Conservation (phyloP, 257 asterid genomes). For the Gentiana dahurica region DNA sequence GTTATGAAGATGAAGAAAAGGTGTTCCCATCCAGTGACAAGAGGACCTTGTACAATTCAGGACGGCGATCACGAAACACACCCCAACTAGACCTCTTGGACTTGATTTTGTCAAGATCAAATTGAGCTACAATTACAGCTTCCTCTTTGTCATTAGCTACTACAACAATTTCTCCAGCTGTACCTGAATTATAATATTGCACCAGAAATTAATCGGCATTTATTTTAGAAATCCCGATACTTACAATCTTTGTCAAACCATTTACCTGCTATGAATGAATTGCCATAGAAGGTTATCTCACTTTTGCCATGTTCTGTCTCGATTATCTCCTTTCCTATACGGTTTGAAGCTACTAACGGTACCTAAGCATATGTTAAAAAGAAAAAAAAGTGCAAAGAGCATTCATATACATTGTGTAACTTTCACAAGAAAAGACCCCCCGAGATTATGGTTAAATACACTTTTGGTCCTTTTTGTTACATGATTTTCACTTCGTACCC, state of each 20-base stretch:
- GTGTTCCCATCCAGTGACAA: constrained; percentile 73
- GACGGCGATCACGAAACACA: constrained; percentile 84
- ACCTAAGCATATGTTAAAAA: constrained; percentile 32
- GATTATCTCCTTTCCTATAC: constrained; percentile 75
- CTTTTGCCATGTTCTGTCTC: constrained; percentile 88
- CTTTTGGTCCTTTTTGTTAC: too few species aligned
- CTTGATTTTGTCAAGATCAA: constrained; percentile 73
- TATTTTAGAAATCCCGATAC: constrained; percentile 2
- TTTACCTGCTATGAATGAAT: constrained; percentile 90
- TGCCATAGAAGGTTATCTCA: constrained; percentile 80
- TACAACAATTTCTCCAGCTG: constrained; percentile 75
- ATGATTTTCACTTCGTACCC: too few species aligned
- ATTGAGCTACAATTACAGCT: constrained; percentile 67
- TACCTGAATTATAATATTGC: constrained; percentile 32
- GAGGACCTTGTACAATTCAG: constrained; percentile 90
- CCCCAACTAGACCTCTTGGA: constrained; percentile 87
- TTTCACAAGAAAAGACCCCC: too few species aligned
- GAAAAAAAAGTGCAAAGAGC: too few species aligned
- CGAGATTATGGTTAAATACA: too few species aligned
- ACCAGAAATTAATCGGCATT: constrained; percentile 11
- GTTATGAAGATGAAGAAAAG: constrained; percentile 24
- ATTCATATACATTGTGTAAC: too few species aligned
- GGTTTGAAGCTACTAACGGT: constrained; percentile 91
- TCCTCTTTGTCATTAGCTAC: constrained; percentile 72
- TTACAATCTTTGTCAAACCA: background rate